Base-by-base conservation (phyloP, 345 rosid species). In the Corchorus olitorius region DNA sequence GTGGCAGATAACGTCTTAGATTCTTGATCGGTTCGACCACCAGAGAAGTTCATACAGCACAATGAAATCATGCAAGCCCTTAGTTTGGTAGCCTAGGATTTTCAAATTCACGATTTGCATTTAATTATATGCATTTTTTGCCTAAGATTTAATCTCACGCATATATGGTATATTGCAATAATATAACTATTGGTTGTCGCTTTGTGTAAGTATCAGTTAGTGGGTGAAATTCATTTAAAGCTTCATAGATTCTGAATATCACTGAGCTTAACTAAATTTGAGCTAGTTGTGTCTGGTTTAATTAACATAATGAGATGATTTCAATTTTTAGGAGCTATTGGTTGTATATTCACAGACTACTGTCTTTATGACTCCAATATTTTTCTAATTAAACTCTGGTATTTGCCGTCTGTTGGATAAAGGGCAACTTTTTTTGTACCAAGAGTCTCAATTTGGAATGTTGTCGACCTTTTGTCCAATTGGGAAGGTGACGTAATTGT, bases 261-360 rank as follows among this genome's bases (percentile, higher is more conserved):
- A 33, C 22, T 8, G 0, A 14, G 45, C 59, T 33, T 15, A 33
- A 50, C 59, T 52, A 50, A 10, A 37, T 69, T 52, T 14, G 20
- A 68, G 72, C 20, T 49, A 49, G 58, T 50, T 69, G 73, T 50
- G 33, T 50, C 45, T 69, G 73, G 22, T 16, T 69, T 34, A 50
- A 27, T 69, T 15, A 15, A 4, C 27, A 4, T 50, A 69, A 22
- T 5, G 59, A 69, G 73, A 34, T 8, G 45, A 69, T 49, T 69
- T 69, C 50, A 41, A 9, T 20, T 69, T 33, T 69, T 22, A 15
- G 16, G 50, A 16, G 22, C 50, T 50, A 61, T 16, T 52, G 10
- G 60, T 20, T 50, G 59, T 70, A 34, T 52, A 4, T 19, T 70
- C 34, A 52, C 60, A n/a, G 34, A 33, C 34, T 70, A 70, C 27